Conservation (phyloP, 2,329 filamentous ascomycete species). For the Calycina herbarum region DNA sequence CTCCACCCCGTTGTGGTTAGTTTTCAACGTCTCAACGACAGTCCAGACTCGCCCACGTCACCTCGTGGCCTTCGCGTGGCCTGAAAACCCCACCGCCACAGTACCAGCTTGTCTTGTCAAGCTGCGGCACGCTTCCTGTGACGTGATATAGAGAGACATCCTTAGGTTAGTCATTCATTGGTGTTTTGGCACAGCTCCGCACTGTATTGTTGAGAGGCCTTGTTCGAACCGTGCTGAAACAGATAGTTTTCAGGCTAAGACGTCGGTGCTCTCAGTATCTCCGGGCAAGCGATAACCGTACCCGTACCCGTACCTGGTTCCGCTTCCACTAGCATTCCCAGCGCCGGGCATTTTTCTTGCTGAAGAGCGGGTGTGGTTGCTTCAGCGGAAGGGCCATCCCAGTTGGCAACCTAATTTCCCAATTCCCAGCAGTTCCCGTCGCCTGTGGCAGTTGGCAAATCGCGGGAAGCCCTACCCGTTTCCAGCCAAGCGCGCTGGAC, state of each 20-base stretch:
- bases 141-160: too few species aligned
- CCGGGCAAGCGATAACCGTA: too few species aligned
- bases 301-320: too few species aligned
- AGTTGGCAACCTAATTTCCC: background rate
- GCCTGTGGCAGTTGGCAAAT: background rate
- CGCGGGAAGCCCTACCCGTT: slow-evolving; percentile 5
- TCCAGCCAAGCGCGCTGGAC: background rate
- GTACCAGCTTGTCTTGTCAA: background rate
- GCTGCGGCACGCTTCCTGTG: too few species aligned
- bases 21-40: background rate
- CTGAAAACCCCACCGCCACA: background rate
- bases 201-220: too few species aligned
- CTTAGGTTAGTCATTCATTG: too few species aligned
- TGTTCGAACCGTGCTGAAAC: too few species aligned
- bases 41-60: background rate
- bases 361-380: background rate
- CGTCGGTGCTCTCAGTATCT: too few species aligned
- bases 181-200: too few species aligned
- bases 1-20: background rate
- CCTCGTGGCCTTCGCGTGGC: slow-evolving; percentile 1
- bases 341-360: background rate
- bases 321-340: background rate
- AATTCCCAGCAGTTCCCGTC: background rate
- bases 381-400: background rate
- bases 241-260: too few species aligned